Evolutionary conservation across 2,329 filamentous ascomycete genomes (phyloP).

Genomic region (Aspergillus tanneri): DNA sequence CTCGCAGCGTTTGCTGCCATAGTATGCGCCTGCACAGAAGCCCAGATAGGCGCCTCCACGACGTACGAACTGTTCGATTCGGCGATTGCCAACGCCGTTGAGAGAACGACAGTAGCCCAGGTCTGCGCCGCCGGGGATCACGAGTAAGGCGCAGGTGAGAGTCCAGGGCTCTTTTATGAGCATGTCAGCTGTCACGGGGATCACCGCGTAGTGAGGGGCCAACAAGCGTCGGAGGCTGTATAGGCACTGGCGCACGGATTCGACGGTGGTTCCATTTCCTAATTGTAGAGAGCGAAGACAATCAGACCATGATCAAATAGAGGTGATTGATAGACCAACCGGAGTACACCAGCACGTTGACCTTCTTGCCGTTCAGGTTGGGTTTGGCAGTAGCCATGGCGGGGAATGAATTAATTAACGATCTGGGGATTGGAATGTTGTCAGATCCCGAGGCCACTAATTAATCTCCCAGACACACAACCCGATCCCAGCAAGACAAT

Average conservation of each 20-base stretch:
- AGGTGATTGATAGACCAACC: conserved; percentile 54
- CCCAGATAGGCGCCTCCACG: conserved; percentile 83
- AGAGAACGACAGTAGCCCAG: conserved; percentile 83
- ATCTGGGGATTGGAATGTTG: too few relatives aligned
- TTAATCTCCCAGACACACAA: neutral
- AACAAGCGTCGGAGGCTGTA: conserved; percentile 83
- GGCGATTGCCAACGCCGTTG: conserved; percentile 82
- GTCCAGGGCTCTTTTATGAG: conserved; percentile 91
- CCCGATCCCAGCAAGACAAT: conserved; percentile 39
- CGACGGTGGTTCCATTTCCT: conserved; percentile 82
- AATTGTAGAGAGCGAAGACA: conserved; percentile 11
- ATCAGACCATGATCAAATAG: conserved; percentile 24
- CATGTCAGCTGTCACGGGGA: conserved; percentile 73
- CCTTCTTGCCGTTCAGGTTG: conserved; percentile 60
- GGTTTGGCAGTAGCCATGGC: conserved; percentile 33
- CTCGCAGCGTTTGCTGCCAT: conserved; percentile 76
- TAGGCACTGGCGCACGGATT: conserved; percentile 86
- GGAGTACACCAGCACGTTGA: conserved; percentile 93
- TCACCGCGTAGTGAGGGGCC: conserved; percentile 88
- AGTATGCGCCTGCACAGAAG: conserved; percentile 94
- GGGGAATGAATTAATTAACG: too few relatives aligned
- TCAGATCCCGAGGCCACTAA: neutral
- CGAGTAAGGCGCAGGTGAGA: conserved; percentile 79
- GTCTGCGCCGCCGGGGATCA: conserved; percentile 93
- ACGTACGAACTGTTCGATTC: conserved; percentile 81